Conservation (phyloP, 768 basidiomycete species). For the Suillus hirtellus region DNA sequence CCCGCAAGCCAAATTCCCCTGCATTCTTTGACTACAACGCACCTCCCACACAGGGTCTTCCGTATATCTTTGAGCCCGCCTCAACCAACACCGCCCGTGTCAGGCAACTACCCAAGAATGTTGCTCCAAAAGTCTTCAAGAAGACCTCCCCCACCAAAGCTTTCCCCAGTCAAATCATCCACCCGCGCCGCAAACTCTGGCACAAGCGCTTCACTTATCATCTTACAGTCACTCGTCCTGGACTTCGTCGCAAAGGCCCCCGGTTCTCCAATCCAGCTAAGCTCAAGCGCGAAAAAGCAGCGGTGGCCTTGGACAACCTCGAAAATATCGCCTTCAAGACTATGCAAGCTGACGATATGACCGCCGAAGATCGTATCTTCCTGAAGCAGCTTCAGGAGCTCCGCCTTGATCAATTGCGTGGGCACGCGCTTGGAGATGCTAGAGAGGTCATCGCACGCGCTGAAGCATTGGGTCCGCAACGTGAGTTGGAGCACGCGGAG, state of each 20-base stretch:
- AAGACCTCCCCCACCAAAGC: not conserved
- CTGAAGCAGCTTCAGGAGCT: conserved; percentile 24
- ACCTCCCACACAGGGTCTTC: conserved; percentile 14
- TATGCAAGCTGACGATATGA: conserved; percentile 21
- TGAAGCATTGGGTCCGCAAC: conserved; percentile 13
- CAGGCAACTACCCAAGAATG: not conserved
- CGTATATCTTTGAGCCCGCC: conserved; percentile 5
- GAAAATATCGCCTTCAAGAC: conserved; percentile 5
- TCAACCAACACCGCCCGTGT: conserved; percentile 1
- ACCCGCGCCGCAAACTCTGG: conserved; percentile 17
- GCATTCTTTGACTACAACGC: conserved; percentile 12
- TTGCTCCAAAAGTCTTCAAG: conserved; percentile 1
- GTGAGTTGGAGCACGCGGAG: conserved; percentile 18
- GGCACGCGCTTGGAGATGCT: conserved; percentile 20
- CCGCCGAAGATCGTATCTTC: conserved; percentile 26
- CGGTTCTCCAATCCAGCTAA: not conserved
- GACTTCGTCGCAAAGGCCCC: conserved; percentile 11
- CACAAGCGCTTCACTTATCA: conserved; percentile 22
- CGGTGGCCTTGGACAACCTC: conserved; percentile 10
- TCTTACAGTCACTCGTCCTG: conserved; percentile 7
- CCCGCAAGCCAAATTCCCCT: not conserved
- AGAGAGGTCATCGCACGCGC: conserved; percentile 28
- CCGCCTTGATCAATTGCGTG: conserved; percentile 15
- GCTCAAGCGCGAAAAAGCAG: conserved; percentile 5
- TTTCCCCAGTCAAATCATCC: not conserved